Base-by-base conservation (phyloP, 768 basidiomycete species). In the Scleroderma citrinum region DNA sequence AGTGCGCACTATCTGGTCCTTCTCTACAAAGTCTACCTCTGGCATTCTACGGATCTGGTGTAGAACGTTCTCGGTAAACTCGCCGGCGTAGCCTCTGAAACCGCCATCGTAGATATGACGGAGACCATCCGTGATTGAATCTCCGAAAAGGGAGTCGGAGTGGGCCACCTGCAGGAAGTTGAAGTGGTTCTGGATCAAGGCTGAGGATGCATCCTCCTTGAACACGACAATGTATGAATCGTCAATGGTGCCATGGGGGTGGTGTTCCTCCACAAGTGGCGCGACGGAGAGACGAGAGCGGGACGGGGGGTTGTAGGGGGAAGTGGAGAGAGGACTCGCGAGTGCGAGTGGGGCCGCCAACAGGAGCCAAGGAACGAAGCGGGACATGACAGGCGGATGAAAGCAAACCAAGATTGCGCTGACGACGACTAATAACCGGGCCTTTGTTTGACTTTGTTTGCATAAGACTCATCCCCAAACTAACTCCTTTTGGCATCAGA, bases 141-240 rank as follows among this genome's bases (percentile, higher is more conserved):
- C 70, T 16, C 73, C 76, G 37, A 75, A 66, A 47, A 80, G 65
- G 14, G 80, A 74, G 40, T 80, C 74, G 41, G 70, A 63, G 44
- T 80, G 74, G 34, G 69, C 71, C n/a, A 65, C 68, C 62, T 85
- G 71, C 45, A 96, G 69, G 69, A 87, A 83, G 65, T 85, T 84
- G 68, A 92, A 69, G 65, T 95, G 92, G 67, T 84, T 87, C 59
- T 80, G 69, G 64, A 85, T 73, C 35, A 83, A 69, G 16, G 73
- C 66, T 8, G 74, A 59, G 5, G 81, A 73, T 12, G 85, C 54
- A 49, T 80, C 82, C 51, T 82, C 76, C 76, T 90, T 92, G 55
- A 98, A 75, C 64, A 92, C 77, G 65, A 98, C 81, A 54, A 98
- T 92, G 72, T 97, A 98, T n/a, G 90, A 88, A 75, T 94, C 86